A percentile compares a stretch with the other conserved stretches of the same genome.
Conservation (phyloP, 805 yeast species). For the Hanseniaspora singularis region DNA sequence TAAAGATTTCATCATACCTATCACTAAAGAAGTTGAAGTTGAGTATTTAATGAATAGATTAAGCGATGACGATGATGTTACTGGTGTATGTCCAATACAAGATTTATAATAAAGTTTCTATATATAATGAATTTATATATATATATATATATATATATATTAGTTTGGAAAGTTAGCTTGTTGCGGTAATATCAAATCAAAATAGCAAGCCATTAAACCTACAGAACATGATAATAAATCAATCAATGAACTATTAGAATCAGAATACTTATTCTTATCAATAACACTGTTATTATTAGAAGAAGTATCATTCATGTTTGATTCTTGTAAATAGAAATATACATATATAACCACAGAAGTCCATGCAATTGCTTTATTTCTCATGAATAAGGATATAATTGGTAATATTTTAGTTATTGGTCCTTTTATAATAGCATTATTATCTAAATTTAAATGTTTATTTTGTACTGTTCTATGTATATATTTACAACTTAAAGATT, state of each 20-base stretch:
- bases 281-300: conserved; percentile 20
- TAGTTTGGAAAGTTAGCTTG: conserved; percentile 13
- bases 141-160: background rate
- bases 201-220: conserved; percentile 42
- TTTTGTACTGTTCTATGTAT: conserved; percentile 6
- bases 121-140: background rate
- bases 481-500: conserved; percentile 11
- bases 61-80: conserved; percentile 37
- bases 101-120: background rate
- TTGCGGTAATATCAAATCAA: conserved; percentile 34
- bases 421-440: conserved; percentile 18
- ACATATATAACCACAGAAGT: conserved; percentile 40
- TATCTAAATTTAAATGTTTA: conserved; percentile 5
- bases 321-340: conserved; percentile 26
- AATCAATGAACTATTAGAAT: conserved; percentile 32
- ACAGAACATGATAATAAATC: conserved; percentile 36
- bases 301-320: conserved; percentile 25
- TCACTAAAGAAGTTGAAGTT: conserved; percentile 90
- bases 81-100: conserved; percentile 5
- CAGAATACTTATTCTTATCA: conserved; percentile 24
- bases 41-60: conserved; percentile 78
- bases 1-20: conserved; percentile 78
- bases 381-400: conserved; percentile 59
- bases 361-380: conserved; percentile 36
- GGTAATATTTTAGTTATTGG: conserved; percentile 43